A percentile compares a stretch with the other conserved stretches of the same genome.
Evolutionary conservation across 2,329 filamentous ascomycete genomes (phyloP).

Genomic region (Fusarium udum): DNA sequence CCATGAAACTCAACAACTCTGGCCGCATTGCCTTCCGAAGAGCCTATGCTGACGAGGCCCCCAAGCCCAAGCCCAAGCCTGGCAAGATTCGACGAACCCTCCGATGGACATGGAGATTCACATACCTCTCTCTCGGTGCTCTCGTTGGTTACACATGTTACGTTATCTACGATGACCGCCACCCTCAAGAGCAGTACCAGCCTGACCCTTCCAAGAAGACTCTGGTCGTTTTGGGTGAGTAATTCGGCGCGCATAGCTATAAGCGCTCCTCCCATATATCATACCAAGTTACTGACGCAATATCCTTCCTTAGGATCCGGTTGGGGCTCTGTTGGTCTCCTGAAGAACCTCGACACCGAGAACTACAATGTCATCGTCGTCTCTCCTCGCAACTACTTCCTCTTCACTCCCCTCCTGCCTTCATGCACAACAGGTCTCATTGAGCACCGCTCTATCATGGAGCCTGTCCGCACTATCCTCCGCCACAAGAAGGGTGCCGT

Average conservation of each 20-base stretch:
- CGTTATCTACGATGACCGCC: conserved; percentile 81
- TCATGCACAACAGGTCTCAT: conserved; percentile 98
- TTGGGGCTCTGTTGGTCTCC: conserved; percentile 92
- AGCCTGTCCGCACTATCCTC: conserved; percentile 94
- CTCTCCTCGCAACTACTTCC: conserved; percentile 98
- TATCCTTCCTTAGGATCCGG: conserved; percentile 75
- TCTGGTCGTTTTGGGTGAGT: conserved; percentile 88
- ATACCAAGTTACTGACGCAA: conserved; percentile 38
- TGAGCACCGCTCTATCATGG: conserved; percentile 99
- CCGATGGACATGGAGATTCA: conserved; percentile 84
- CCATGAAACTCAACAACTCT: conserved; percentile 49
- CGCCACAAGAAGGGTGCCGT: conserved; percentile 93
- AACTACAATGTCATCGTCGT: conserved; percentile 99
- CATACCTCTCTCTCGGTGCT: conserved; percentile 77
- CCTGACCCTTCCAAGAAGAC: conserved; percentile 95
- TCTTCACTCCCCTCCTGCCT: conserved; percentile 96
- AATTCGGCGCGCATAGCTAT: not conserved
- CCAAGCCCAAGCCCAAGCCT: conserved; percentile 58
- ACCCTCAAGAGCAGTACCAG: conserved; percentile 80
- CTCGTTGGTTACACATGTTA: conserved; percentile 78
- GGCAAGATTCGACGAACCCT: conserved; percentile 74
- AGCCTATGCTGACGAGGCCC: conserved; percentile 62
- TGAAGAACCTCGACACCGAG: conserved; percentile 98
- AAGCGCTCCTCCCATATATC: conserved; percentile 13
- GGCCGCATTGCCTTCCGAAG: conserved; percentile 55